Evolutionary conservation across 2,329 filamentous ascomycete genomes (phyloP), one percentile per base, ranked within the genome.

Genomic region (Hypoxylon sp.): DNA sequence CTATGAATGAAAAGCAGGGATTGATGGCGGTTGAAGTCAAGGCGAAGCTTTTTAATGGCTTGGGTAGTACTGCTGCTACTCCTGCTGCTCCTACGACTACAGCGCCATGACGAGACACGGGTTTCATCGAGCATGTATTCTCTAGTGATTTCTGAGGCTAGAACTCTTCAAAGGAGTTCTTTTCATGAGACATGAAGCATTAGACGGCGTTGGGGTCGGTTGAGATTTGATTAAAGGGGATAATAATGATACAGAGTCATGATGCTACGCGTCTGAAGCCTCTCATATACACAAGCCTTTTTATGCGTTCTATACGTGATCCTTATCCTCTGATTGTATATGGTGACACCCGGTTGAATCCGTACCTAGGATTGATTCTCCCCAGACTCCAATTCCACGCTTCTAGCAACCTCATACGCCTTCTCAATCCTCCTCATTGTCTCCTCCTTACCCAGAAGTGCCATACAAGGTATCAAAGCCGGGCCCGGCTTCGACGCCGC

Each of bases 1-100:
- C 74, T 2, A 77, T 77, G 68, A 77, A 79, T 56, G 77, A 79
- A 63, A 75, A 73, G 68, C 76, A 78, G 65, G 78, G 76, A 1
- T 73, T 78, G 36, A 74, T 75, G 72, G 75, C 76, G 0, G 71
- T 73, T 10, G 72, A 79, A 64, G 65, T 75, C 49, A 76, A 77
- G 66, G 73, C 75, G 1, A 75, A 75, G 65, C 65, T 79, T 14
- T 79, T 79, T 55, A 78, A 77, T 30, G 73, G 74, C 1, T 56
- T 77, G 49, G 72, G 72, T 4, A 50, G 13, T 34, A 21, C 59
- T 19, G 21, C 19, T 56, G 4, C 55, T n/a, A 7, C 55, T 10
- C 13, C 56, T 14, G 25, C 63, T 23, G 28, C 59, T 17, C 55
- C 57, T 21, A 57, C 41, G 17, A 50, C 60, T n/a, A 52, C 28